These are phyloP conservation scores for Colletotrichum spaethianum DNA, from an alignment of 2,329 filamentous ascomycete species.

Conservation along the genomic window DNA sequence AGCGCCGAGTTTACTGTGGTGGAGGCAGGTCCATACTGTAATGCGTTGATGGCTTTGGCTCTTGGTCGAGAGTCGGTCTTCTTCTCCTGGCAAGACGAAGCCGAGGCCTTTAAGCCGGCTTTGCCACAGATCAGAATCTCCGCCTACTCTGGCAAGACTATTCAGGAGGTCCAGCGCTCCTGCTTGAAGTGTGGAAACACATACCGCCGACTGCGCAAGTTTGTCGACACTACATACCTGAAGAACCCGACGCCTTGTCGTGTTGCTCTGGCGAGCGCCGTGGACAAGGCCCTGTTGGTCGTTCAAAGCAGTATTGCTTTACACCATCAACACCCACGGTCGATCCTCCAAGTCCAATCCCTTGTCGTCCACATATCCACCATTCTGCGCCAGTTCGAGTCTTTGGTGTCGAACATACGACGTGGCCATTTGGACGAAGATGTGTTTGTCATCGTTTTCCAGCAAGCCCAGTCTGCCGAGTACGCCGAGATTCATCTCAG, in stretches of 20 bases:
- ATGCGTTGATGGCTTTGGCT: constrained; percentile 75
- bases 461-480: constrained; percentile 74
- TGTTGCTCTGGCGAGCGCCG: constrained; percentile 66
- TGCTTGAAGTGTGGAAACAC: constrained; percentile 65
- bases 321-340: constrained; percentile 58
- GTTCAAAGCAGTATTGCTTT: constrained; percentile 65
- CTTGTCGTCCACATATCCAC: constrained; percentile 61
- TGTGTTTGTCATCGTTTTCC: constrained; percentile 73
- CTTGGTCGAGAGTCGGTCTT: constrained; percentile 81
- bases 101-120: constrained; percentile 66
- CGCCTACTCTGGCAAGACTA: constrained; percentile 67
- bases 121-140: constrained; percentile 65
- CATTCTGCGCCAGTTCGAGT: constrained; percentile 67
- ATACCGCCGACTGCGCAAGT: constrained; percentile 61
- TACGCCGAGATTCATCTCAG: constrained; percentile 74
- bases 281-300: constrained; percentile 63
- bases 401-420: constrained; percentile 64
- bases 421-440: constrained; percentile 68
- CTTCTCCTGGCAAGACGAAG: constrained; percentile 72
- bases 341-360: constrained; percentile 68
- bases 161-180: constrained; percentile 61
- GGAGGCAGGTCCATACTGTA: constrained; percentile 63
- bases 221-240: constrained; percentile 62
- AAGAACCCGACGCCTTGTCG: constrained; percentile 60
- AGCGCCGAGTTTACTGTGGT: constrained; percentile 60